Conservation (phyloP, 2,329 filamentous ascomycete genomes). For the Diplodia intermedia region DNA sequence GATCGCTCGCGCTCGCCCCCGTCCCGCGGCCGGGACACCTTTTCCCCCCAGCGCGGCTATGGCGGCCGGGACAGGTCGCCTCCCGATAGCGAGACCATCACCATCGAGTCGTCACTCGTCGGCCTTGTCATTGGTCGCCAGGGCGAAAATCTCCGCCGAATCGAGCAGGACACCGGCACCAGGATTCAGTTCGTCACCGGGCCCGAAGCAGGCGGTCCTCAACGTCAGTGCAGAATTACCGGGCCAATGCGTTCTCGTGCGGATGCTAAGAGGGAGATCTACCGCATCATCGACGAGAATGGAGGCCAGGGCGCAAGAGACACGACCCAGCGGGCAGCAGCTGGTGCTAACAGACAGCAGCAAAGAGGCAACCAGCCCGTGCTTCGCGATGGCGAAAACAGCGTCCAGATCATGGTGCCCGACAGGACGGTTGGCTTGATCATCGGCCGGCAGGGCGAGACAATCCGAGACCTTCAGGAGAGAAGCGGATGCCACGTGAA, state of each 20-base stretch:
- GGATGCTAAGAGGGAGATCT: slow-evolving; percentile 82
- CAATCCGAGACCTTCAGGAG: slow-evolving; percentile 90
- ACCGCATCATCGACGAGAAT: slow-evolving; percentile 87
- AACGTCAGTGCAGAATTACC: slow-evolving; percentile 84
- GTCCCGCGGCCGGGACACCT: slow-evolving; percentile 62
- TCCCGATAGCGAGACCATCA: slow-evolving; percentile 76
- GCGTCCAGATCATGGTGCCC: slow-evolving; percentile 91
- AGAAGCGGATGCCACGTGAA: slow-evolving; percentile 94
- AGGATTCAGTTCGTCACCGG: slow-evolving; percentile 87
- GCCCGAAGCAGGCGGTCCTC: slow-evolving; percentile 72
- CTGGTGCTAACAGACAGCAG: slow-evolving; percentile 40
- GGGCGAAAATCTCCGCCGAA: slow-evolving; percentile 85
- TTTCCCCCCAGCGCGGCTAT: slow-evolving; percentile 65
- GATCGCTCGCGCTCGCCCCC: slow-evolving; percentile 77
- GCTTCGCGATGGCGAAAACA: slow-evolving; percentile 80
- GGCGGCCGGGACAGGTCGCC: slow-evolving; percentile 65
- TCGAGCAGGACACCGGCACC: slow-evolving; percentile 82
- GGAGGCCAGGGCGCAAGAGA: slow-evolving; percentile 59
- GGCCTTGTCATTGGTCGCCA: slow-evolving; percentile 90
- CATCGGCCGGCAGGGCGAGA: slow-evolving; percentile 92
- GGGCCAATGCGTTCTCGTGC: slow-evolving; percentile 74
- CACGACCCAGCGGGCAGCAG: background rate
- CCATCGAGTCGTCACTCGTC: slow-evolving; percentile 85
- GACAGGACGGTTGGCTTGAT: slow-evolving; percentile 92
- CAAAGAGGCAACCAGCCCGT: slow-evolving; percentile 50